Conservation (phyloP, 2,329 filamentous ascomycete genomes). For the Neospermospora avenae region DNA sequence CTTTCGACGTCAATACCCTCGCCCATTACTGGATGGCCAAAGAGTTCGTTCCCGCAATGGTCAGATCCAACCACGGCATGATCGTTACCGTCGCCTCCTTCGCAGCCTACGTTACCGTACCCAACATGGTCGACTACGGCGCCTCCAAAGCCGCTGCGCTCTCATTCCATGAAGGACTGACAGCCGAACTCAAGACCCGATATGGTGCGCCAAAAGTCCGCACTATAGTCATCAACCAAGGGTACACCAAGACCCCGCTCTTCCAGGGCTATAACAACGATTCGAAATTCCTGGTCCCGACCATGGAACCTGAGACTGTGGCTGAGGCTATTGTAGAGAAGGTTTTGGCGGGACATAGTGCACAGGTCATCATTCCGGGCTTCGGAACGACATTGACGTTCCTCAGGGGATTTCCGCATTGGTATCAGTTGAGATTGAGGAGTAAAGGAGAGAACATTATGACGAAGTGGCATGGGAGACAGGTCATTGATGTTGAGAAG, state of each 20-base stretch:
- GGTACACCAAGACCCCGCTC: conserved; percentile 58
- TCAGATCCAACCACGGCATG: conserved; percentile 65
- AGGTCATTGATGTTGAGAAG: conserved; percentile 34
- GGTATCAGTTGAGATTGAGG: conserved; percentile 55
- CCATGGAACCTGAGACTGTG: conserved; percentile 59
- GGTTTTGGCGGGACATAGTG: conserved; percentile 55
- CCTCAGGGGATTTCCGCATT: conserved; percentile 56
- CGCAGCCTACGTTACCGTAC: conserved; percentile 57
- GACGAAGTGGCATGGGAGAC: conserved; percentile 32
- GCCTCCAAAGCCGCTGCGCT: conserved; percentile 64
- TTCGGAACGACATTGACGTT: conserved; percentile 41
- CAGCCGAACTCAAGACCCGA: conserved; percentile 53
- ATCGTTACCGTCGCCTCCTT: conserved; percentile 66
- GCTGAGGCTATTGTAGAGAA: conserved; percentile 60
- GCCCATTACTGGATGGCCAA: conserved; percentile 64
- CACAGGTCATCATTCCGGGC: conserved; percentile 53
- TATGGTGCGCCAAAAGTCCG: conserved; percentile 63
- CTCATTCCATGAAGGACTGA: conserved; percentile 64
- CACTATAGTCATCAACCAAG: conserved; percentile 64
- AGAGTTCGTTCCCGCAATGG: conserved; percentile 66
- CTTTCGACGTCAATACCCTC: conserved; percentile 69
- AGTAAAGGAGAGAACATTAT: conserved; percentile 35
- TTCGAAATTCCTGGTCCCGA: conserved; percentile 48
- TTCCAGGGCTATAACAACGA: conserved; percentile 54
- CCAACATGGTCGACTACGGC: conserved; percentile 66